Evolutionary conservation across 352 stramenopile species (phyloP), one percentile per base, ranked within the genome.

Genomic region (Phytopythium delawarense): DNA sequence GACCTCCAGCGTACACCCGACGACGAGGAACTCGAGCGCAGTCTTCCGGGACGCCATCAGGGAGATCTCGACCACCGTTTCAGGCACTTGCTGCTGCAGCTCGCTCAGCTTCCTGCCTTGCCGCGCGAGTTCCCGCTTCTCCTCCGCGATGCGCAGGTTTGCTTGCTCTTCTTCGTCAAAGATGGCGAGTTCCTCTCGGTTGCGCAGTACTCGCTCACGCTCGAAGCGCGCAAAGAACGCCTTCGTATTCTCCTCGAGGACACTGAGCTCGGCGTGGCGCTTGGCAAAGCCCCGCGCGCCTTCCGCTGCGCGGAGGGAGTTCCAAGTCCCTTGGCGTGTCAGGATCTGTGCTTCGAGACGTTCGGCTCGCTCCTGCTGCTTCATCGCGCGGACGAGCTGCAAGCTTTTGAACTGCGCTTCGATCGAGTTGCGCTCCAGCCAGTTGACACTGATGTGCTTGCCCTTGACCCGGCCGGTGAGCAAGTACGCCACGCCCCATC

Each of bases 401-500:
- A 94, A 48, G 59, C 69, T 88, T 53, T 91, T 92, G 60, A 87
- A 94, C 28, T 85, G 81, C 15, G 85, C 71, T 64, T 91, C 79
- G 37, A 92, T 66, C 11, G 79, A 86, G 54, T 91, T 87, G 1
- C 78, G 69, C 57, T 84, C 65, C 23, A 88, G 67, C 85, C 85
- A 94, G 59, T 83, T 84, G 46, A 67, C 64, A 9, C 34, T 32
- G n/a, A 20, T 46, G 11, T 12, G 7, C 4, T n/a, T 46, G 4
- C 53, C 35, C 23, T 71, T 72, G 8, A 67, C 71, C 51, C 68
- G 62, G 1, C 79, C 82, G 0, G 72, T 80, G 28, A 94, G 39
- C 55, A 94, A 88, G 56, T 91, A 83, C 5, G 85, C 85, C 8
- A 94, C 79, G 18, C 83, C 85, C 81, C 81, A 94, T 16, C 85